Percentiles rank a stretch among this genome's conserved stretches.
These are phyloP conservation scores for Piper betle DNA, from an alignment of 164 flowering plant genomes.

Conservation along the genomic window DNA sequence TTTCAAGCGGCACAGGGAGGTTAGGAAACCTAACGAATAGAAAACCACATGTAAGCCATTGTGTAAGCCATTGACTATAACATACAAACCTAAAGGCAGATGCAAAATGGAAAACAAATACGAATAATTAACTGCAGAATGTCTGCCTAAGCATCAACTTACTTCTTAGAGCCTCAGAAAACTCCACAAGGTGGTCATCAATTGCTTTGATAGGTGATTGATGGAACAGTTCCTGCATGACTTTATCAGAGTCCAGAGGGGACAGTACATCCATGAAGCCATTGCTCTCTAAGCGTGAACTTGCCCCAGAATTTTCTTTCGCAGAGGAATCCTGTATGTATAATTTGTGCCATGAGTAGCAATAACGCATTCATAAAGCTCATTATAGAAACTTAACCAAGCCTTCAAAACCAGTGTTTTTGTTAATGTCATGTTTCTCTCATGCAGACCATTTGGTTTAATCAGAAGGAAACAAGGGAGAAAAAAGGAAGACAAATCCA, in stretches of 20 bases:
- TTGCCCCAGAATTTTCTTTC: slow-evolving; percentile 36
- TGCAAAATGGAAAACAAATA: not conserved
- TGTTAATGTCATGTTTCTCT: no score
- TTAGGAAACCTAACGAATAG: no score
- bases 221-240: slow-evolving; percentile 50
- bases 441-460: no score
- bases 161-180: slow-evolving; percentile 93
- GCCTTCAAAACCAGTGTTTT: no score
- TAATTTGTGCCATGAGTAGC: not conserved
- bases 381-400: no score
- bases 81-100: not conserved
- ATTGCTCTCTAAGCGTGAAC: slow-evolving; percentile 32
- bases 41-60: no score
- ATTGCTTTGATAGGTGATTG: slow-evolving; percentile 36
- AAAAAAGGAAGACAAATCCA: no score
- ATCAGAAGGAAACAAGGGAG: no score
- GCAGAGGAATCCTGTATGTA: slow-evolving; percentile 6
- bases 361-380: not conserved
- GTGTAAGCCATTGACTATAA: not conserved
- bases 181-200: slow-evolving; percentile 91
- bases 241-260: slow-evolving; percentile 43
- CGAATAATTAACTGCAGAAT: not conserved
- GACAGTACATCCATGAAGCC: slow-evolving; percentile 33
- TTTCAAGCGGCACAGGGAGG: no score
- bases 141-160: slow-evolving; percentile 12